Base-by-base conservation (phyloP, 495 filamentous ascomycete species). In the Aspergillus saccharolyticus region DNA sequence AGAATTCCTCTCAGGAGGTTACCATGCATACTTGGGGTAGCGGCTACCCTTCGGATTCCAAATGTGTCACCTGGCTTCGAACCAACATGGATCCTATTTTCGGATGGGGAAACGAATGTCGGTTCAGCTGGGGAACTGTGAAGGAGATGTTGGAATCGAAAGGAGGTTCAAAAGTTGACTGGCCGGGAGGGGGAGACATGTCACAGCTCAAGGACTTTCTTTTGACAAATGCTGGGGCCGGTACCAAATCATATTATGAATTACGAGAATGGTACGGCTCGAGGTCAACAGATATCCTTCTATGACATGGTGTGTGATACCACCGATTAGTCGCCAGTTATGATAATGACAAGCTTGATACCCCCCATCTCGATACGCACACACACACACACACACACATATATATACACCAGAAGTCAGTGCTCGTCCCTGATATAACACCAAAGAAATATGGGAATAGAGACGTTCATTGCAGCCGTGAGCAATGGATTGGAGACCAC, bases 61-160 rank as follows among this genome's bases (percentile, higher is more conserved):
- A 87, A 58, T 92, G 89, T 63, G 83, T 87, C 17, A 69, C 69
- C 14, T 98, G 95, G 94, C 60, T 98, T 55, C 88, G 84, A 72
- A 74, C 70, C 42, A 90, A 89, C 60, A 96, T 96, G 87, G 86
- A 98, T 59, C 89, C 89, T 15, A 77, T 97, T 0, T 98, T 97
- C 75, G 94, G 94, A 15, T 98, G 95, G 95, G 90, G 91, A 1
- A 84, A 80, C 19, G 90, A 96, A 72, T 92, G 89, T 65, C 80
- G 94, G 33, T 97, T 97, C 59, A 94, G 90, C 65, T 98, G 94
- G 94, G 88, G 89, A 7, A 97, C 94, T 0, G 89, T 87, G 10
- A 97, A 91, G 69, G 91, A 97, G 67, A 83, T 97, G 84, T 68
- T 98, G 1, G 95, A 97, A 56, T 68, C 76, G 24, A 80, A 80